Base-by-base conservation (phyloP, 2,329 filamentous ascomycete genomes). In the Cryphonectria nitschkei region DNA sequence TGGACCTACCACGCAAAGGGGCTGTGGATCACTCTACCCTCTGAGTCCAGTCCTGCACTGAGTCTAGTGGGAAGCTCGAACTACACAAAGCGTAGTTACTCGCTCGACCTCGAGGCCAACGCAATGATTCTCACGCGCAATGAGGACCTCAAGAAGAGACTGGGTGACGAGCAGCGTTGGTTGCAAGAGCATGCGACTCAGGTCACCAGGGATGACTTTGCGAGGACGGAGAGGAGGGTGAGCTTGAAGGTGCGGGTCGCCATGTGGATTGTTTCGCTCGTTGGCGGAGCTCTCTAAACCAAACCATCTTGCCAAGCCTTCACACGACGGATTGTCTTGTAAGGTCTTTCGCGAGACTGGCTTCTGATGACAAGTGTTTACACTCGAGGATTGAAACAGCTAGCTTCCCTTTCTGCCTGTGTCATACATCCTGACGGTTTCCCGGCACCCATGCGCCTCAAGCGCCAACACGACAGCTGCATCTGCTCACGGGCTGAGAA, bases 1-100 rank as follows among this genome's bases (percentile, higher is more conserved):
- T 99, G 97, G 96, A 98, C 95, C 0, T 99, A 99, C 80, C 96
- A 99, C 77, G 96, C 96, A 64, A 99, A 99, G 81, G 96, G 96
- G 0, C 85, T 98, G 2, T 98, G 95, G 95, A 86, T 98, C 37
- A 93, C 93, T 0, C 84, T 95, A 68, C 88, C 92, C 0, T 84
- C 85, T 1, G 87, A 91, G 63, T 80, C 84, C 50, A 83, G 90
- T 54, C 94, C 94, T 0, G 90, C 91, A 64, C 85, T 98, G 69
- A 97, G 91, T 43, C 85, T 98, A 26, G 88, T 99, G 0, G 96
- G 96, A 1, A 97, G 93, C 78, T 96, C 92, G 13, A 99, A 99
- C 79, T 99, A 98, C 81, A 99, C 96, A 0, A 95, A 96, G 80
- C 87, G 96, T 41, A 97, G 93, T 78, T 98, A 99, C 81, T 91